Base-by-base conservation (phyloP, 345 rosid species). In the Pelargonium nanum region DNA sequence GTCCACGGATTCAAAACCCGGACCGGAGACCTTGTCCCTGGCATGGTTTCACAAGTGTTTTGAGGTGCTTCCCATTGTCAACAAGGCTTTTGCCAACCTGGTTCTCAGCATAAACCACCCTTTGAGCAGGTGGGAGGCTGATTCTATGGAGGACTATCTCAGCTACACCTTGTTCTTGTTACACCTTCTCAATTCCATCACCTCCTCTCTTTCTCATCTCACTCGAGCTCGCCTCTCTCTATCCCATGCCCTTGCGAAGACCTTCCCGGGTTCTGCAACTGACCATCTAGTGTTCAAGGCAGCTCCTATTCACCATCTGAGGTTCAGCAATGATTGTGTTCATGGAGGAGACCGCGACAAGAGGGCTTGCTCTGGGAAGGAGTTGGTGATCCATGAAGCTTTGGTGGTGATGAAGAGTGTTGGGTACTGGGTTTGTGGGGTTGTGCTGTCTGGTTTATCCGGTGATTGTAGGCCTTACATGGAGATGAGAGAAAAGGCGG, bases 1-100 rank as follows among this genome's bases (percentile, higher is more conserved):
- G 67, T 19, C 61, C 6, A 57, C 40, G 48, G 64, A 58, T 61
- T 62, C 62, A 23, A 65, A 34, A 25, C 71, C 77, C 24, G 80
- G 34, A 26, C 54, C 68, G 8, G 79, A 69, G 57, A 55, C 58
- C 57, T 13, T 75, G n/a, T 72, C 80, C 40, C 57, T 83, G 2
- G 6, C 71, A 6, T 78, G 84, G 87, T 59, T 82, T 59, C 77
- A 48, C 1, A 68, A 56, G 24, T 80, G 84, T 68, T 75, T 86
- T 24, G 67, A 72, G 71, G 22, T 81, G 24, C 56, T 86, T 30
- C 74, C 72, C 40, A 4, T 26, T 19, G 62, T 74, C 68, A 78
- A 86, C 76, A 65, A 68, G 56, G 83, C 80, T 19, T 81, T 86
- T 70, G 77, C 77, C 15, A 72, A 80, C 72, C 71, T 83, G 5